Evolutionary conservation across 2,329 filamentous ascomycete species (phyloP).

Genomic region (Penicillium digitatum): DNA sequence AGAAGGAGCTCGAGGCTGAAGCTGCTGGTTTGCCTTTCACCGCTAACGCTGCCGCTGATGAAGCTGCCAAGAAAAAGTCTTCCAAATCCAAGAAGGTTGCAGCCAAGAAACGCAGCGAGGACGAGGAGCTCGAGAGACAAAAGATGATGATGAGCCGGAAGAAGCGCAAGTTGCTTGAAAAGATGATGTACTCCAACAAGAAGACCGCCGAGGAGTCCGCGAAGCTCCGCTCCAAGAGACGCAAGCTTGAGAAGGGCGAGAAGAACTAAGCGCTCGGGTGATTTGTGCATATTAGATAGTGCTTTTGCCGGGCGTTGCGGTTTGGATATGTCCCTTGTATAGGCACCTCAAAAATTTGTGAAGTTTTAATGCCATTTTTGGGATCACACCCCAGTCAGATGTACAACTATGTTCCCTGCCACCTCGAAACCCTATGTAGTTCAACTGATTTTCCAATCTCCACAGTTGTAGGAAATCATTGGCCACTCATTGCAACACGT

Average conservation of each 20-base stretch:
- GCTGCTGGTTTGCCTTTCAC: slow-evolving; percentile 62
- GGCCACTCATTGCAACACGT: background rate
- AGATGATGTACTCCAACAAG: slow-evolving; percentile 94
- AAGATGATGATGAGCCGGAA: slow-evolving; percentile 99
- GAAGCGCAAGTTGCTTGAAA: slow-evolving; percentile 95
- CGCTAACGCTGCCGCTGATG: slow-evolving; percentile 49
- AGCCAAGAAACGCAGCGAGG: slow-evolving; percentile 61
- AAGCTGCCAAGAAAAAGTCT: slow-evolving; percentile 64
- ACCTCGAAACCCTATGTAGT: background rate
- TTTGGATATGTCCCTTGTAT: slow-evolving; percentile 27
- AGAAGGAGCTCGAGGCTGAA: slow-evolving; percentile 90
- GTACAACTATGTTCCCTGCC: background rate
- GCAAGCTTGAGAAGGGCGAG: slow-evolving; percentile 69
- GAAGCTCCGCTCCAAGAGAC: slow-evolving; percentile 80
- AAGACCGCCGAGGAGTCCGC: slow-evolving; percentile 89
- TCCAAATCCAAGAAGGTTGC: slow-evolving; percentile 68
- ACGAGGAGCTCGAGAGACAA: slow-evolving; percentile 83
- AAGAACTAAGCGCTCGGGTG: slow-evolving; percentile 5
- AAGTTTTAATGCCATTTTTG: slow-evolving; percentile 12
- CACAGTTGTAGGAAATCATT: background rate
- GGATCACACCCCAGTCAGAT: slow-evolving; percentile 3
- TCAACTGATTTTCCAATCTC: background rate
- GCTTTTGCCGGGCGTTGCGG: slow-evolving; percentile 21
- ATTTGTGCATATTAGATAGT: slow-evolving; percentile 16
- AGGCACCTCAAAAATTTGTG: slow-evolving; percentile 27